phyloP scores from a whole-genome alignment of 805 yeast genomes.

The Candida krabiensis region DNA sequence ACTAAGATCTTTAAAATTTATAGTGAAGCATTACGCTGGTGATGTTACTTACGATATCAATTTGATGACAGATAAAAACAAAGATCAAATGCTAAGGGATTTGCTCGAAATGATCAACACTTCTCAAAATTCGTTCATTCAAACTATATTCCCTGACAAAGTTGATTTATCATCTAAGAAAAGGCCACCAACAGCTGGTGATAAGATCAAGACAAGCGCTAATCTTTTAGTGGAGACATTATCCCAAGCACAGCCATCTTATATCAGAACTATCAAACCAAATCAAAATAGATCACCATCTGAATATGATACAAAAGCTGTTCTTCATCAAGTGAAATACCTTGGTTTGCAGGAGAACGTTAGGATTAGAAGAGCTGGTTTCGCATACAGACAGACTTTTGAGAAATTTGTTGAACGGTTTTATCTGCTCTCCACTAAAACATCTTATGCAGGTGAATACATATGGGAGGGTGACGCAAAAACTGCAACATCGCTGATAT shows the following conservation, averaged over 20 bases:
- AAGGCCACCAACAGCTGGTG: constrained; percentile 95
- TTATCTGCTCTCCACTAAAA: constrained; percentile 78
- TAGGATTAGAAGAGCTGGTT: constrained; percentile 96
- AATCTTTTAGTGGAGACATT: constrained; percentile 86
- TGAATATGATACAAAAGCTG: constrained; percentile 87
- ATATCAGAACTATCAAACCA: constrained; percentile 96
- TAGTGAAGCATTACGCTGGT: constrained; percentile 97
- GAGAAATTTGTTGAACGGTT: constrained; percentile 96
- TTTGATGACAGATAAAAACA: constrained; percentile 95
- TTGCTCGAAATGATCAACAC: constrained; percentile 75
- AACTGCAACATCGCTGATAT: constrained; percentile 51
- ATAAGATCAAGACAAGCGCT: constrained; percentile 89
- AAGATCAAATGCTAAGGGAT: constrained; percentile 90
- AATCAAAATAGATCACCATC: constrained; percentile 89
- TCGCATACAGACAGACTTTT: constrained; percentile 95
- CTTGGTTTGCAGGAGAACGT: constrained; percentile 96
- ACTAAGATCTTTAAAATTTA: constrained; percentile 79
- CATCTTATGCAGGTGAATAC: constrained; percentile 86
- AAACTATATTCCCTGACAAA: constrained; percentile 58
- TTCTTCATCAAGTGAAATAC: constrained; percentile 92
- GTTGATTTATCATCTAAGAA: constrained; percentile 66
- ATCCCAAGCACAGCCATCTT: constrained; percentile 90
- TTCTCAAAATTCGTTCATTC: constrained; percentile 65
- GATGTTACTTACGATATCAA: constrained; percentile 91
- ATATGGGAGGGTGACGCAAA: constrained; percentile 58